These are phyloP conservation scores for Calocybe gangraenosa DNA, from an alignment of 768 basidiomycete species.

Conservation along the genomic window DNA sequence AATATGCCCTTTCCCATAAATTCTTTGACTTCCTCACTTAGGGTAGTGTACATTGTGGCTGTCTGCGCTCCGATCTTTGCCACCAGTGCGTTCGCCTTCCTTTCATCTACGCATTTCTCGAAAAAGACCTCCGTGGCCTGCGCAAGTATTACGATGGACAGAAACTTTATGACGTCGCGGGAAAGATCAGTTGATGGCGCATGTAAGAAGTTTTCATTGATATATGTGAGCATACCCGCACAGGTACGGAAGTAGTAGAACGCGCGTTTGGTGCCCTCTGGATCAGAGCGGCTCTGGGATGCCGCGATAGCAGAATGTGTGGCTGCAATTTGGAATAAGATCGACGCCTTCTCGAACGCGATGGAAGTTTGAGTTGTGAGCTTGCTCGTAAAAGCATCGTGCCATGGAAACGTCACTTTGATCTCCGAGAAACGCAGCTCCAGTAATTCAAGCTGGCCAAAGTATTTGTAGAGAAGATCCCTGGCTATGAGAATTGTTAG, in stretches of 20 bases:
- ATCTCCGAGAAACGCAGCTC: slow-evolving; percentile 97
- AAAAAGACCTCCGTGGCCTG: slow-evolving; percentile 97
- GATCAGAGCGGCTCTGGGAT: slow-evolving; percentile 79
- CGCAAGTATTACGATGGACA: slow-evolving; percentile 82
- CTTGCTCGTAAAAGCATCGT: slow-evolving; percentile 95
- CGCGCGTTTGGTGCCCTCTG: slow-evolving; percentile 89
- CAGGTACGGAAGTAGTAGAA: slow-evolving; percentile 89
- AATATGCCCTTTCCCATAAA: slow-evolving; percentile 96
- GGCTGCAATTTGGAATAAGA: slow-evolving; percentile 93
- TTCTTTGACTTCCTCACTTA: slow-evolving; percentile 93
- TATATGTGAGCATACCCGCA: slow-evolving; percentile 96
- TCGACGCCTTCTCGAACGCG: slow-evolving; percentile 96
- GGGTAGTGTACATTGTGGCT: slow-evolving; percentile 71
- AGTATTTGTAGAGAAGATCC: slow-evolving; percentile 98
- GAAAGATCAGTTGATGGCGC: slow-evolving; percentile 94
- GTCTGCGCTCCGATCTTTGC: slow-evolving; percentile 83
- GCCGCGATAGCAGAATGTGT: slow-evolving; percentile 91
- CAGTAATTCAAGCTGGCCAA: slow-evolving; percentile 95
- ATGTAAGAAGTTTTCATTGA: slow-evolving; percentile 99
- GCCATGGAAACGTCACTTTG: slow-evolving; percentile 93
- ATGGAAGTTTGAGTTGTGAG: slow-evolving; percentile 92
- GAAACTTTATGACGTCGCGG: slow-evolving; percentile 90
- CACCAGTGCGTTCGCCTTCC: slow-evolving; percentile 75
- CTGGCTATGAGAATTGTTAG: slow-evolving; percentile 45
- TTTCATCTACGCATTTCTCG: slow-evolving; percentile 92